Percentiles rank a stretch among this genome's conserved stretches.
These are phyloP conservation scores for Chiua sp. DNA, from an alignment of 1,284 basidiomycete species.

Conservation along the genomic window DNA sequence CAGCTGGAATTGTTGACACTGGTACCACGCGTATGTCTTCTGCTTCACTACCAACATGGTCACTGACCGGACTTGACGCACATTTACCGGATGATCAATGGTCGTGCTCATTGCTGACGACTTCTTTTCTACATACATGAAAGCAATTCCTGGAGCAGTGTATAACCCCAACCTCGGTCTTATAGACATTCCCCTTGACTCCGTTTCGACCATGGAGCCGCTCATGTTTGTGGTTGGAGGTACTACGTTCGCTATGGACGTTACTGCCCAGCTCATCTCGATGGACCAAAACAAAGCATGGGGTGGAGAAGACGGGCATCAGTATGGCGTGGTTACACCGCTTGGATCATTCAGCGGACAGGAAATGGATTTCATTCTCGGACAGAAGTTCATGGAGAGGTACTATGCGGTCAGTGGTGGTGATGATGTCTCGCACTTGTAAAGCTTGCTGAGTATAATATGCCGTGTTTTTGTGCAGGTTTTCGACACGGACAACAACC, in stretches of 20 bases:
- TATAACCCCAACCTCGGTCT: neutral
- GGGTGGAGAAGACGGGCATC: neutral
- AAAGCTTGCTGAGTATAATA: neutral
- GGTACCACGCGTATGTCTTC: constrained; percentile 25
- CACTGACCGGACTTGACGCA: neutral
- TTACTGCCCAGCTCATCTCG: neutral
- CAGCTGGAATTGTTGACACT: constrained; percentile 21
- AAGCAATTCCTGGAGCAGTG: neutral
- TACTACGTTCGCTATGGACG: neutral
- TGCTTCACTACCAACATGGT: neutral
- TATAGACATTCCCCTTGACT: neutral
- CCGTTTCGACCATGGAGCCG: neutral
- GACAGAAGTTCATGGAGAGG: constrained; percentile 18
- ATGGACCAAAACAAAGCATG: constrained; percentile 8
- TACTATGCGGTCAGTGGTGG: constrained; percentile 11
- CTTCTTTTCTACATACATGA: neutral
- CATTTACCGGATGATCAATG: neutral
- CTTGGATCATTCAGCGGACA: neutral
- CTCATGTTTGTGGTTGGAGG: neutral
- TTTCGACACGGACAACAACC: neutral
- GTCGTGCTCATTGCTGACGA: neutral
- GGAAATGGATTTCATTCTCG: constrained; percentile 18
- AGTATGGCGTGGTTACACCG: constrained; percentile 4
- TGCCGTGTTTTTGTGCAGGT: neutral
- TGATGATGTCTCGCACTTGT: neutral